These are phyloP conservation scores for Apiospora saccharicola DNA, from an alignment of 2,329 filamentous ascomycete species.

Conservation along the genomic window DNA sequence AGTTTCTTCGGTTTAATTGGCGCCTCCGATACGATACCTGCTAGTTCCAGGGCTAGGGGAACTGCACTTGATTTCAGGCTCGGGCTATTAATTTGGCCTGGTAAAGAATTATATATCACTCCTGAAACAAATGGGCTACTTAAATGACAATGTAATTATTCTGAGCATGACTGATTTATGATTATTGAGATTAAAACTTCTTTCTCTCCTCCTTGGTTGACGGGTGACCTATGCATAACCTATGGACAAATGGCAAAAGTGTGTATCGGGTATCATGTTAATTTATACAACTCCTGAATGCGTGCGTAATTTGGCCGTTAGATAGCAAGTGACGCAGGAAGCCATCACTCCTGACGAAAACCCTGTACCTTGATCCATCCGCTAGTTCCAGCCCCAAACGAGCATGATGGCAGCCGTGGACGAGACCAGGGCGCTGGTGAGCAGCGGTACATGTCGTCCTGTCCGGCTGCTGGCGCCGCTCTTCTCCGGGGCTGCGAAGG, in stretches of 20 bases:
- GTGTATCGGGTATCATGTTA: constrained; percentile 5
- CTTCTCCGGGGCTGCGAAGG: not conserved
- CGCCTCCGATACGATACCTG: not conserved
- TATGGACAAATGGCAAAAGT: not conserved
- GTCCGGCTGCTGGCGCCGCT: not conserved
- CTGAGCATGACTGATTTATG: not conserved
- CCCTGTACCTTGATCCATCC: not conserved
- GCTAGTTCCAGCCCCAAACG: not conserved
- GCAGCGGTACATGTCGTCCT: not conserved
- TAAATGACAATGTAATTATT: not conserved
- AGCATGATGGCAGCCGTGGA: not conserved
- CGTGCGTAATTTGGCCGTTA: not conserved
- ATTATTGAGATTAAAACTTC: not conserved
- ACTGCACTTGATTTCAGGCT: not conserved
- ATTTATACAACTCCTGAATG: constrained; percentile 5
- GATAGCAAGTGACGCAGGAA: not conserved
- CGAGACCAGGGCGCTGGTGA: not conserved
- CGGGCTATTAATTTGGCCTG: not conserved
- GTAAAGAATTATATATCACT: not conserved
- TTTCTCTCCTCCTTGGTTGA: not conserved
- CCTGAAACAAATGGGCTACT: not conserved
- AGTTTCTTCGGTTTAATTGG: not conserved
- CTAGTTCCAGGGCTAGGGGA: no score
- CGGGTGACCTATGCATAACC: no score
- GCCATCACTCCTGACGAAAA: not conserved